Base-by-base conservation (phyloP, 352 stramenopile species). In the Globisporangium spinosum region DNA sequence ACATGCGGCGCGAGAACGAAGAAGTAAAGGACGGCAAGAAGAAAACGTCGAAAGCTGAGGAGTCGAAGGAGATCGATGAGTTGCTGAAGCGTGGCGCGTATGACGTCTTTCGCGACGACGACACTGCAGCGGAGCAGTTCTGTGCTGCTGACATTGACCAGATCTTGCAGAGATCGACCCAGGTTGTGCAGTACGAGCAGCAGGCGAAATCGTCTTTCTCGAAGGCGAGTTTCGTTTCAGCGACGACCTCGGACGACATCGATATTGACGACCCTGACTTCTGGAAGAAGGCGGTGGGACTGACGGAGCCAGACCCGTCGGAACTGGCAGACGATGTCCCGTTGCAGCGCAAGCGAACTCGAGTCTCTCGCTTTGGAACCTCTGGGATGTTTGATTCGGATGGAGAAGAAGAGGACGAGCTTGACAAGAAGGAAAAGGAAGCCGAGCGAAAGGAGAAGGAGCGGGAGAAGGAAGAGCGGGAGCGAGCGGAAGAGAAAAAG, bases 251-350 rank as follows among this genome's bases (percentile, higher is more conserved):
- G 0, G 87, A 98, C 67, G 93, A 99, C 68, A 88, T 99, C n/a
- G 94, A 99, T 73, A 89, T 99, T 20, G 93, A 99, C 65, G 98
- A 99, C 75, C 98, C 98, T 1, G 84, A 98, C 62, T 99, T 99
- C 67, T 99, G 98, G 98, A 98, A 99, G 67, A 99, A 99, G 76
- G 97, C 99, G 0, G 90, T 98, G 7, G 93, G 93, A 6, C 58
- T 97, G 15, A 80, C 72, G 2, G 89, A 96, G 7, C 85, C 89
- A 2, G 89, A 96, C 8, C 77, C 77, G 7, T 57, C 74, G 3
- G 88, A 92, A 67, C 60, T 76, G 0, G 75, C 82, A 40, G 83
- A 85, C 15, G 77, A 88, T 20, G 70, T 96, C 5, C 88, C 87
- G 7, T 75, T 92, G 55, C 89, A 96, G 62, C 89, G 89, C 12